Base-by-base conservation (phyloP, 345 rosid species). In the Citrus unshiu region DNA sequence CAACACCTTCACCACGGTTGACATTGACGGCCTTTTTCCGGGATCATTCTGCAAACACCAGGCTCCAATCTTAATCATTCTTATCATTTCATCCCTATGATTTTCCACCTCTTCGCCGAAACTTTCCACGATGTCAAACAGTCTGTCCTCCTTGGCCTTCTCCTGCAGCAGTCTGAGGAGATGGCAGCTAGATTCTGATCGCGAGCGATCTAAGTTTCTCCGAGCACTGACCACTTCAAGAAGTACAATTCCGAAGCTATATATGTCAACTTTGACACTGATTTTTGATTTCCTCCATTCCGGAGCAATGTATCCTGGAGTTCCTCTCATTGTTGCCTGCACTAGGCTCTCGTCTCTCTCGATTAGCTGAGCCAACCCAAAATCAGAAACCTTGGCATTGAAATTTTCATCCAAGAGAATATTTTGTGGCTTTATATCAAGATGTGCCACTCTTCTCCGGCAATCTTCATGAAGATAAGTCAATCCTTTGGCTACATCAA, bases 21-120 rank as follows among this genome's bases (percentile, higher is more conserved):
- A 80, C 87, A 84, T 86, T 25, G 68, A 72, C 18, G 86, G 87
- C 70, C 87, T 80, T 37, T 39, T 80, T 4, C 14, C 37, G 21
- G 65, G 81, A 65, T 86, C 86, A 64, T 73, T 68, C 58, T 82
- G 81, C 70, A 82, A 9, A 72, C 89, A 86, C 83, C 89, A 82
- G 22, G 79, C 74, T 37, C 72, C 81, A 24, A 84, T 18, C 57
- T 25, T 78, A 61, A 84, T 73, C 76, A 72, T 82, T 68, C 68
- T 59, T 27, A 43, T 27, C 7, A 60, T 80, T 61, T 80, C 83
- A 32, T 32, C 82, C 14, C 32, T 29, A 8, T 73, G 74, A 43
- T 68, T 29, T 72, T 79, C 67, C 78, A 49, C 56, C 18, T 82
- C 75, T 24, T 68, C 80, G 7, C 37, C 34, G 14, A 25, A 6